These are phyloP conservation scores for Penicillium longicatenatum DNA, from an alignment of 495 filamentous ascomycete species.

Conservation along the genomic window DNA sequence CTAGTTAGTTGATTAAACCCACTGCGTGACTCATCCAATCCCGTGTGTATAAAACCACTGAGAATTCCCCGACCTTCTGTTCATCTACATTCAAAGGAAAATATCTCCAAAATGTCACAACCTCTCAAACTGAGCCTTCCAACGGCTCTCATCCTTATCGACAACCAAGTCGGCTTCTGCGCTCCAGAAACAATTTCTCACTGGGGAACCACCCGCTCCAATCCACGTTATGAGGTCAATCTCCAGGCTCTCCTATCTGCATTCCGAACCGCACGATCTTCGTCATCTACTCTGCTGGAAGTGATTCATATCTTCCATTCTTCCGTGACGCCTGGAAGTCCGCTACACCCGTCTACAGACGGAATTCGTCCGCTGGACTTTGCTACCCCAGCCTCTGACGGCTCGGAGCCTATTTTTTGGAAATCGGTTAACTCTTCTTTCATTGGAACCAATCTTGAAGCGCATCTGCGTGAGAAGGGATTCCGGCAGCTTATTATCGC, in stretches of 20 bases:
- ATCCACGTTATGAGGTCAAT: constrained; percentile 48
- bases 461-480: constrained; percentile 33
- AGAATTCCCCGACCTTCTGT: background rate
- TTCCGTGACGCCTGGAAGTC: constrained; percentile 32
- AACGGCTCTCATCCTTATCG: constrained; percentile 59
- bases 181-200: constrained; percentile 36
- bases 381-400: constrained; percentile 38
- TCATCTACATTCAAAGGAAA: background rate
- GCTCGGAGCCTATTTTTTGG: constrained; percentile 45
- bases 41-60: background rate
- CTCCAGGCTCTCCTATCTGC: constrained; percentile 40
- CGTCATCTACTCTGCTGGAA: constrained; percentile 25
- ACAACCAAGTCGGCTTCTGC: constrained; percentile 56
- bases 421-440: constrained; percentile 53
- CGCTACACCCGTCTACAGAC: constrained; percentile 36
- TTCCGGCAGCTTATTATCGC: constrained; percentile 44
- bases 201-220: constrained; percentile 47
- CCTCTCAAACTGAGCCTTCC: constrained; percentile 28
- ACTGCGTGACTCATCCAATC: background rate
- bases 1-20: no score
- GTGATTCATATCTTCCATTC: constrained; percentile 53
- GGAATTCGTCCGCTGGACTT: constrained; percentile 41
- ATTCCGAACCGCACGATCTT: constrained; percentile 36
- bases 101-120: constrained; percentile 10
- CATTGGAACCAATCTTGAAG: constrained; percentile 48